These are phyloP conservation scores for Veloboletus limbatus DNA, from an alignment of 1,284 basidiomycete species.

Conservation along the genomic window DNA sequence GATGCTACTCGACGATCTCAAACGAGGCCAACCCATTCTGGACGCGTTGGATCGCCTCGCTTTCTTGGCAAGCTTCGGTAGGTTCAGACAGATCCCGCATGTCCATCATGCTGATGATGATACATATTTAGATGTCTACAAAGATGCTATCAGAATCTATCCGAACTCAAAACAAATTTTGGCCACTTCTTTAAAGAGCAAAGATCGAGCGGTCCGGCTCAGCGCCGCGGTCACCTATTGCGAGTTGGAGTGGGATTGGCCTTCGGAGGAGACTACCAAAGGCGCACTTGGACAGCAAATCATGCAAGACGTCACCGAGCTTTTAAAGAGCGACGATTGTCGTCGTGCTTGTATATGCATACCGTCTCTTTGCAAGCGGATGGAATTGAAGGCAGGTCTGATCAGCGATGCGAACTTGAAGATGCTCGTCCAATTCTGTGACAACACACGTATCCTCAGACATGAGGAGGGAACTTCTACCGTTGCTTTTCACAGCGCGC, in stretches of 20 bases:
- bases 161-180: constrained; percentile 8
- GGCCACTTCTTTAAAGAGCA: constrained; percentile 13
- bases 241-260: constrained; percentile 25
- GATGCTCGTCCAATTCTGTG: constrained; percentile 19
- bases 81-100: background rate
- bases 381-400: constrained; percentile 14
- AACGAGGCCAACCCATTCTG: constrained; percentile 10
- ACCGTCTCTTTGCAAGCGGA: constrained; percentile 30
- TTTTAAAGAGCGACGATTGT: constrained; percentile 12
- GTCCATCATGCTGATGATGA: background rate
- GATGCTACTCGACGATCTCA: constrained; percentile 22
- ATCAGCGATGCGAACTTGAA: constrained; percentile 23
- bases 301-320: constrained; percentile 13
- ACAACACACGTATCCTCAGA: constrained; percentile 7
- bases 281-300: constrained; percentile 11
- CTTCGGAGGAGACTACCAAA: constrained; percentile 6
- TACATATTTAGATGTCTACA: constrained; percentile 14
- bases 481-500: constrained; percentile 28
- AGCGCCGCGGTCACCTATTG: constrained; percentile 28
- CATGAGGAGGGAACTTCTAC: constrained; percentile 20
- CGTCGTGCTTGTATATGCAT: constrained; percentile 29
- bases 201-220: constrained; percentile 20
- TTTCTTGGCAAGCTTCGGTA: constrained; percentile 33
- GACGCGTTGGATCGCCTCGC: constrained; percentile 30
- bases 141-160: constrained; percentile 5